A percentile compares a stretch with the other conserved stretches of the same genome.
Conservation (phyloP, 73 alveolate species). For the Symbiodinium pilosum region DNA sequence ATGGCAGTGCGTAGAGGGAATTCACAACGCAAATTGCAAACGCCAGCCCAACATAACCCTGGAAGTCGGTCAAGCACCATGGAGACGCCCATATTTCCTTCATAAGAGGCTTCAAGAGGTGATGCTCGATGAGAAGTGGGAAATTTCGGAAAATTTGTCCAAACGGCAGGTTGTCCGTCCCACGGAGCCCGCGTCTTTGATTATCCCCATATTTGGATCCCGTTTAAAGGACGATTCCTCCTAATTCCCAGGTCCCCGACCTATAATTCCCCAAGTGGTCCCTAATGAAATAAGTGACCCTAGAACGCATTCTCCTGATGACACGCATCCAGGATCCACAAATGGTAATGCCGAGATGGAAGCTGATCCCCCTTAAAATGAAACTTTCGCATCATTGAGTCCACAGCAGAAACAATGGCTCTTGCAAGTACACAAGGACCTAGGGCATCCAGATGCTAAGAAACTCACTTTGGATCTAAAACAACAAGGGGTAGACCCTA, state of each 20-base stretch:
- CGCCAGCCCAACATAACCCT: not conserved
- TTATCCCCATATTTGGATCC: not conserved
- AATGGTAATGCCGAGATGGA: too few relatives aligned
- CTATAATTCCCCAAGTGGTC: not conserved
- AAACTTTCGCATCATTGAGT: not conserved
- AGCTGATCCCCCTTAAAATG: too few relatives aligned
- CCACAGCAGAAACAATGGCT: not conserved
- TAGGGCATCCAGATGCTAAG: conserved; percentile 12
- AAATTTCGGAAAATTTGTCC: not conserved
- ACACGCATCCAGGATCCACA: too few relatives aligned
- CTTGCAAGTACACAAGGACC: not conserved
- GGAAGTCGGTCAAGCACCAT: not conserved
- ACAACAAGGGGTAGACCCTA: not conserved
- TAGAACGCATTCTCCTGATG: not conserved
- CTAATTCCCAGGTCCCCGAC: not conserved
- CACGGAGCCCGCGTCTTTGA: not conserved
- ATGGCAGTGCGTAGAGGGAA: not conserved
- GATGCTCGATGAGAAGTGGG: not conserved
- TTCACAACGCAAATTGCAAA: not conserved
- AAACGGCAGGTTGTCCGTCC: not conserved
- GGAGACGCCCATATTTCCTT: not conserved
- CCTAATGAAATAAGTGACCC: not conserved
- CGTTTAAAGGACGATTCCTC: too few relatives aligned
- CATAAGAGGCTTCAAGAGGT: not conserved
- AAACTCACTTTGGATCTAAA: not conserved